Base-by-base conservation (phyloP, 164 flowering plant genomes). In the Vitis rupestris region DNA sequence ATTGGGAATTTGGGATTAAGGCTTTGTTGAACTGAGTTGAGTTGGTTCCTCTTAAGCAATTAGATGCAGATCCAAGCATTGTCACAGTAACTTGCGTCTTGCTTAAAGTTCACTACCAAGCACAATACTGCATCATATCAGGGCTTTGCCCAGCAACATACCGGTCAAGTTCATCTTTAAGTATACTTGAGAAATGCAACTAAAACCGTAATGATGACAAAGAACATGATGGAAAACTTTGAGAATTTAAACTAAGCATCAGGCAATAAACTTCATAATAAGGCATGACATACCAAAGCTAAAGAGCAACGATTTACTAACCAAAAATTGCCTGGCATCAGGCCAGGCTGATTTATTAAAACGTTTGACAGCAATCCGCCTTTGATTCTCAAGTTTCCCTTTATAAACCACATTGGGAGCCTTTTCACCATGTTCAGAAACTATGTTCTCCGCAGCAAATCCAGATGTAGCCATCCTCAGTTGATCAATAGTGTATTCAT, bases 391-490 rank as follows among this genome's bases (percentile, higher is more conserved):
- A 68, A 94, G 65, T 76, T 85, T 90, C 70, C 98, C 98, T 70
- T 87, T 94, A 70, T 90, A 94, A 70, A 94, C 98, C 65, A 94
- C 89, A 82, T 94, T 94, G 1, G 98, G 98, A 37, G 97, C 98
- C 75, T 94, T 92, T 59, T 92, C 98, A 13, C 98, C 98, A 74
- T 92, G 97, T 72, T 94, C 98, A 37, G 98, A 94, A 65, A 94
- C 97, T 52, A 94, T 94, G 65, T 90, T 92, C 73, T 90, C 98
- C n/a, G 75, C 86, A 51, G 97, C 83, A 83, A 92, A 94, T 54
- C 97, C 97, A 49, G 93, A 89, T 52, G 98, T 91, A 15, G 98
- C 94, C 64, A 63, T 68, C 78, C 85, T 89, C n/a, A 94, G 94
- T 61, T 87, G 87, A 48, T 89, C 94, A n/a, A 90, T 59, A 1